A percentile compares a stretch with the other conserved stretches of the same genome.
These are phyloP conservation scores for Macaranga tanarius DNA, from an alignment of 441 rosid genomes.

Conservation along the genomic window DNA sequence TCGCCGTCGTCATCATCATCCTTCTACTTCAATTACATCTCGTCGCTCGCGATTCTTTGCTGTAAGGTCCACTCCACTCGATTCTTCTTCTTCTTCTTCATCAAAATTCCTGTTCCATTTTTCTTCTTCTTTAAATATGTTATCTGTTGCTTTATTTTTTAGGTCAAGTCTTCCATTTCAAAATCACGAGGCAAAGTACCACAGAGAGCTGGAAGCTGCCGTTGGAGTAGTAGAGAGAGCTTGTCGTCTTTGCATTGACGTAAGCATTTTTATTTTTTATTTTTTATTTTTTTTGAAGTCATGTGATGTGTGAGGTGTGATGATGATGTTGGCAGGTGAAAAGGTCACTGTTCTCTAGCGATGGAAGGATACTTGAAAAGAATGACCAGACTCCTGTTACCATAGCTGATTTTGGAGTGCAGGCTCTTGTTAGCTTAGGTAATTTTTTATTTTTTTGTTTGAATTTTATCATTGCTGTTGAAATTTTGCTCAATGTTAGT, in stretches of 20 bases:
- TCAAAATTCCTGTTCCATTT: not conserved
- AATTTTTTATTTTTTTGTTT: conserved; percentile 3
- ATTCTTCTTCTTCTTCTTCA: conserved; percentile 10
- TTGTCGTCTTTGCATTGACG: conserved; percentile 79
- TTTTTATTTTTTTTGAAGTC: not conserved
- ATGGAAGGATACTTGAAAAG: conserved; percentile 67
- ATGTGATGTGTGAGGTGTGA: not conserved
- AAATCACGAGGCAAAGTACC: conserved; percentile 55
- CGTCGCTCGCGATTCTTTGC: conserved; percentile 34
- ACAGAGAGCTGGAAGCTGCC: conserved; percentile 72
- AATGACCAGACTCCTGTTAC: conserved; percentile 81
- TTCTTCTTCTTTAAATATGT: not conserved
- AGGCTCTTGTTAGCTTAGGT: conserved; percentile 87
- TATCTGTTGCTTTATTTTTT: conserved; percentile 15
- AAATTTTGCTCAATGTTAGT: not conserved
- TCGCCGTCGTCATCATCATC: conserved; percentile 10
- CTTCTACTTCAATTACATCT: conserved; percentile 24
- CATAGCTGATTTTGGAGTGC: conserved; percentile 89
- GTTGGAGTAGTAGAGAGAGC: conserved; percentile 74
- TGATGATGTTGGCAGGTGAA: conserved; percentile 46
- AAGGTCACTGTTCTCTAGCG: conserved; percentile 42
- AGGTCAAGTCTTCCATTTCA: conserved; percentile 69
- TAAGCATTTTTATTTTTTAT: conserved; percentile 18
- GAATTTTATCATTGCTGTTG: not conserved
- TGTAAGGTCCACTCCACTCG: conserved; percentile 49